A percentile compares a stretch with the other conserved stretches of the same genome.
These are phyloP conservation scores for Colletotrichum sansevieriae DNA, from an alignment of 2,329 filamentous ascomycete species.

Conservation along the genomic window DNA sequence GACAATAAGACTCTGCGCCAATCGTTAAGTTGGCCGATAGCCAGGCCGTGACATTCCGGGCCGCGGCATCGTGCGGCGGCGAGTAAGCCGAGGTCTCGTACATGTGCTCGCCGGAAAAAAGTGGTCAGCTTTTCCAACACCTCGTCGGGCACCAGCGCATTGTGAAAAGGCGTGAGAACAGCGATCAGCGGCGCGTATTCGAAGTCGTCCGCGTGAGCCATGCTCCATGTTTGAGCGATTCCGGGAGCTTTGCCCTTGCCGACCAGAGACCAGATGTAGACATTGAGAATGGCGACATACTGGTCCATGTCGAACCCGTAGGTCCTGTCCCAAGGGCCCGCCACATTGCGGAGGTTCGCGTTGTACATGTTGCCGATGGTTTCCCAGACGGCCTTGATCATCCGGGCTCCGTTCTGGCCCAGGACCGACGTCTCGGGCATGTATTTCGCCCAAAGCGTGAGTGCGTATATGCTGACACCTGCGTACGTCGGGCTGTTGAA, in stretches of 20 bases:
- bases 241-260: slow-evolving; percentile 59
- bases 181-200: slow-evolving; percentile 69
- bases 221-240: slow-evolving; percentile 50
- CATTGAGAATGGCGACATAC: slow-evolving; percentile 68
- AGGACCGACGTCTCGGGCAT: slow-evolving; percentile 65
- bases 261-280: slow-evolving; percentile 70
- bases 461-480: slow-evolving; percentile 69
- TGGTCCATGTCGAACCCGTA: slow-evolving; percentile 75
- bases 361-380: slow-evolving; percentile 60
- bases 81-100: slow-evolving; percentile 66
- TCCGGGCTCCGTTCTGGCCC: slow-evolving; percentile 61
- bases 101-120: slow-evolving; percentile 67
- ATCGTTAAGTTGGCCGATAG: slow-evolving; percentile 69
- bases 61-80: slow-evolving; percentile 68
- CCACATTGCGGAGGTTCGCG: slow-evolving; percentile 69
- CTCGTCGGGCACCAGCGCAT: slow-evolving; percentile 57
- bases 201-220: slow-evolving; percentile 71
- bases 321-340: slow-evolving; percentile 73
- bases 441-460: slow-evolving; percentile 72
- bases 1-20: slow-evolving; percentile 69
- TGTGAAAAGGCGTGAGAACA: slow-evolving; percentile 64
- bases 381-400: slow-evolving; percentile 68
- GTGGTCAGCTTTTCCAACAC: slow-evolving; percentile 55
- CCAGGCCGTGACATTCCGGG: slow-evolving; percentile 71
- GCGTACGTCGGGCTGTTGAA: slow-evolving; percentile 65